Percentiles rank a stretch among this genome's conserved stretches.
Conservation (phyloP, 2,329 filamentous ascomycete genomes). For the Lachnellula suecica region DNA sequence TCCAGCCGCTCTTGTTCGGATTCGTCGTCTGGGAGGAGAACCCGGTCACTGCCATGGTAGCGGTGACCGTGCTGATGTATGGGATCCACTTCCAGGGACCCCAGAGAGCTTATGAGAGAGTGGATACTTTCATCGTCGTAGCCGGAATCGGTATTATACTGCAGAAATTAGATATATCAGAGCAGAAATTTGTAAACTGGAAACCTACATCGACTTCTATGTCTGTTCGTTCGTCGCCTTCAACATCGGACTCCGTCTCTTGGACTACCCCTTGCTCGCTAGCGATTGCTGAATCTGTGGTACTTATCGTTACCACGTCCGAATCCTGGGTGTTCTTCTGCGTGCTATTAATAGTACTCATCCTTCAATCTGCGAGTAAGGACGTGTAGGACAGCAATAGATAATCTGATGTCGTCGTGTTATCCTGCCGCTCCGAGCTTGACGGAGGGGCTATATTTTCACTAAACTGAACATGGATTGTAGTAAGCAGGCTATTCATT, state of each 20-base stretch:
- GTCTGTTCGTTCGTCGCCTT: not conserved
- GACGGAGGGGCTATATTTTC: too few species aligned
- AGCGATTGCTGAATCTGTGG: not conserved
- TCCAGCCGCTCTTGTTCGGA: constrained; percentile 19
- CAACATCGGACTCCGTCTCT: not conserved
- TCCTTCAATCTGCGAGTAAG: too few species aligned
- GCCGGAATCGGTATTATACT: constrained; percentile 10
- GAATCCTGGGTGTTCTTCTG: not conserved
- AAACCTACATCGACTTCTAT: constrained; percentile 11
- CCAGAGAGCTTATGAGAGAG: constrained; percentile 28
- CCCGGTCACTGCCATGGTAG: constrained; percentile 44
- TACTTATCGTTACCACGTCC: not conserved
- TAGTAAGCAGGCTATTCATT: too few species aligned
- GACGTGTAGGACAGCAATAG: too few species aligned
- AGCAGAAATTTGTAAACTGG: not conserved
- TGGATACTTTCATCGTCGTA: constrained; percentile 9
- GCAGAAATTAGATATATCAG: not conserved
- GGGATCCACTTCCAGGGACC: constrained; percentile 44
- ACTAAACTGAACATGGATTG: too few species aligned
- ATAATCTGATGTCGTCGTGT: too few species aligned
- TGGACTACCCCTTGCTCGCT: not conserved
- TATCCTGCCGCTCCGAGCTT: too few species aligned
- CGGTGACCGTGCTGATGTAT: constrained; percentile 46
- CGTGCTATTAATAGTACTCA: not conserved
- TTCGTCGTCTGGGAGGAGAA: constrained; percentile 15